These are phyloP conservation scores for Acephala macrosclerotiorum DNA, from an alignment of 2,329 filamentous ascomycete species.

Conservation along the genomic window DNA sequence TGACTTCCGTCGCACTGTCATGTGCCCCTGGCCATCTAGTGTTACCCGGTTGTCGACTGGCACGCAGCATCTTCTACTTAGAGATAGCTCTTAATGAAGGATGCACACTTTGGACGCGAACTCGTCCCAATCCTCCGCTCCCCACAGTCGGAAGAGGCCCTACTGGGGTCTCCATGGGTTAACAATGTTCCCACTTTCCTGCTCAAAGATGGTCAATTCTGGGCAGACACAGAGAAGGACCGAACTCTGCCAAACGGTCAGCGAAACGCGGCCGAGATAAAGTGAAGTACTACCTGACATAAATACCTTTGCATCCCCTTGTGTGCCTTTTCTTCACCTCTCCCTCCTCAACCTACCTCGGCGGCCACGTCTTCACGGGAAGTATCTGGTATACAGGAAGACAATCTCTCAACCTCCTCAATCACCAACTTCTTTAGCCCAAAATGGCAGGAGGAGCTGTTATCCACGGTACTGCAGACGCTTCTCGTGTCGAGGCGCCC, in stretches of 20 bases:
- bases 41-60: not conserved
- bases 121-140: conserved; percentile 18
- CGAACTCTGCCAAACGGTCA: conserved; percentile 8
- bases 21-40: conserved; percentile 5
- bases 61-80: conserved; percentile 14
- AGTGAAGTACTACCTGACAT: not conserved
- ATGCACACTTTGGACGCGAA: conserved; percentile 5
- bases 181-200: conserved; percentile 14
- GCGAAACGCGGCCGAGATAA: conserved; percentile 2
- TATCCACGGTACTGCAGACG: conserved; percentile 60
- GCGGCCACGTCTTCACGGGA: not conserved
- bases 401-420: not conserved
- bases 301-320: conserved; percentile 7
- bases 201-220: conserved; percentile 12
- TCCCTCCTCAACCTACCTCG: conserved; percentile 11
- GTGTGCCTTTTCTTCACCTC: not conserved
- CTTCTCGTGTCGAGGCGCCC: conserved; percentile 70
- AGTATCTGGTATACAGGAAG: conserved; percentile 12
- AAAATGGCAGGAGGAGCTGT: conserved; percentile 31
- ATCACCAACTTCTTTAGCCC: not conserved
- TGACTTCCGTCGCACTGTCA: conserved; percentile 1
- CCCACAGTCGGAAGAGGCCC: conserved; percentile 11
- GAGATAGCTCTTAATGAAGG: conserved; percentile 5
- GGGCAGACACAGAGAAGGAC: conserved; percentile 14
- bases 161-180: conserved; percentile 11